These are phyloP conservation scores for Phoenix roebelenii DNA, from an alignment of 176 grass and related monocot species.

Conservation along the genomic window DNA sequence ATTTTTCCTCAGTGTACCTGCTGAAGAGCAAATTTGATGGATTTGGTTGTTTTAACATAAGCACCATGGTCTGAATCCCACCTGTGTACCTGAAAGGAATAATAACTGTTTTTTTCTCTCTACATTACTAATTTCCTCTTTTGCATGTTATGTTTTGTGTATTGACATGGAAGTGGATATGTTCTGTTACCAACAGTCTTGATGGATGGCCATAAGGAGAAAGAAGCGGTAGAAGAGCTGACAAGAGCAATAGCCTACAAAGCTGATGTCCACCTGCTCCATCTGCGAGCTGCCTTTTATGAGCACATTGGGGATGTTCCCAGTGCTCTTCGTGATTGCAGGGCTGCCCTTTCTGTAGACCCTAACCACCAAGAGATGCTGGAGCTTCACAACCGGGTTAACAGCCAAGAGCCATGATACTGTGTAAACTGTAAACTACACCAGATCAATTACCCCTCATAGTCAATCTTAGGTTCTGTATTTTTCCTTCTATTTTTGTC, in stretches of 20 bases:
- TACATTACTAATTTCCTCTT: slow-evolving; percentile 11
- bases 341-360: slow-evolving; percentile 79
- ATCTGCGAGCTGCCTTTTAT: slow-evolving; percentile 87
- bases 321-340: slow-evolving; percentile 72
- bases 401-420: slow-evolving; percentile 83
- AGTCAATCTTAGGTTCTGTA: neutral
- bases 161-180: neutral
- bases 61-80: too few species aligned
- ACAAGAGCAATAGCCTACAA: slow-evolving; percentile 83
- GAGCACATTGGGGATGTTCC: slow-evolving; percentile 73
- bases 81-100: too few species aligned
- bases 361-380: slow-evolving; percentile 99
- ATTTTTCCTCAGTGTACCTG: too few species aligned
- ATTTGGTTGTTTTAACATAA: too few species aligned
- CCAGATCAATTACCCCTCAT: neutral
- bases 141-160: slow-evolving; percentile 6
- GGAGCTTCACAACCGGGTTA: slow-evolving; percentile 88
- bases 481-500: neutral
- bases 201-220: slow-evolving; percentile 99
- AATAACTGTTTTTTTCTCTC: too few species aligned
- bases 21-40: too few species aligned
- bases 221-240: slow-evolving; percentile 87
- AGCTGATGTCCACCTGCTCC: slow-evolving; percentile 88
- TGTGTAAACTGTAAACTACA: neutral
- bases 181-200: slow-evolving; percentile 49